Evolutionary conservation across 1,139 yeast species (phyloP), one percentile per base, ranked within the genome.

Genomic region (Taphrina betulina): DNA sequence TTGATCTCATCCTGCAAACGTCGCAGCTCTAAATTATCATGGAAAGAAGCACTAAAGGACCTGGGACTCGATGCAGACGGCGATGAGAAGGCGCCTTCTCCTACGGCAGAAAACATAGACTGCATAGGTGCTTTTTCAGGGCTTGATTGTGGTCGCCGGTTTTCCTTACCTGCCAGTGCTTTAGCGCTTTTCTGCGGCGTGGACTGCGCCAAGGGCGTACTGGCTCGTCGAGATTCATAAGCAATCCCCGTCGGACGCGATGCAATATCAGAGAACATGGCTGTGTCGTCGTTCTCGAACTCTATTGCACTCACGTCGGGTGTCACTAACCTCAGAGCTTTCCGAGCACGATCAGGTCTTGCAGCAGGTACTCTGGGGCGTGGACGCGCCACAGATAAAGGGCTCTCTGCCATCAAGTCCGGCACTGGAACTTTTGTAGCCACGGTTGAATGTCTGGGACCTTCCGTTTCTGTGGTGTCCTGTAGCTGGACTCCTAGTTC

Each of bases 161-260:
- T 50, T 19, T 22, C 41, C 54, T 50, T 50, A 12, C 37, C 54
- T 3, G 24, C 5, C 16, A 31, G 10, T 19, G 33, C 8, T 33
- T 20, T 5, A 3, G 54, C 19, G 24, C 29, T 26, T 22, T 35
- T 33, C n/a, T 42, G 14, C 7, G 54, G 54, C 17, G 54, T 50
- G 5, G 54, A 50, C 40, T 50, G 54, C 8, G 54, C 54, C 12
- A 50, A 16, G 14, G 54, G 54, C 14, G 37, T 12, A 5, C 14
- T 34, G 5, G 16, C 19, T 14, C 37, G 37, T 8, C 19, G 31
- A 26, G 12, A 26, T 26, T 12, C 12, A n/a, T n/a, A n/a, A 7
- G 31, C 31, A 12, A 12, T 26, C 10, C 10, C 7, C 31, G 31
- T 26, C 10, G 7, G 10, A 26, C 10, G 12, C 31, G 31, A 26